Evolutionary conservation across 768 basidiomycete genomes (phyloP), one percentile per base, ranked within the genome.

Genomic region (Rhizopogon vinicolor): DNA sequence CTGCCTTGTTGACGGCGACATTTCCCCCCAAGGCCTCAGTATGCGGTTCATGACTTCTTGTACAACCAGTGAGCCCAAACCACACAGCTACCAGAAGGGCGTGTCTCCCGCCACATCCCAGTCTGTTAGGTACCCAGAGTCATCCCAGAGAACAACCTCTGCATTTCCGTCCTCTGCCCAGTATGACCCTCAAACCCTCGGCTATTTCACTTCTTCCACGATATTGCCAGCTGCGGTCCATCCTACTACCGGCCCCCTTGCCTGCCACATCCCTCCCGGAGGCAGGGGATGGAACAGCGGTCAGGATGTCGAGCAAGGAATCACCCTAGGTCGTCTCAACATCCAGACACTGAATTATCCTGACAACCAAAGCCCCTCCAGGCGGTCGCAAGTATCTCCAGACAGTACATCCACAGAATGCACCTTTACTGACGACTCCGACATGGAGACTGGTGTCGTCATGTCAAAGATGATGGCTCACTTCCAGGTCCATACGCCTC

Each of bases 401-500:
- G 65, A 58, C 16, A 70, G 70, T 43, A 58, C 66, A 31, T 65
- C 65, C 8, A 56, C 68, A 1, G 68, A 70, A 44, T 67, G 66
- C 35, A 61, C 66, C 41, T 70, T 63, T 13, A 58, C 55, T 48
- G 68, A 62, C 51, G 70, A 63, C 42, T 68, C 70, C 6, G 70
- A 67, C 40, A 52, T 35, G 39, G 66, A 67, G 25, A 70, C 68
- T 28, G 49, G 12, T 42, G 60, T 41, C 44, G 46, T 49, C 28
- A 71, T 72, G 64, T 70, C 57, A 1, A 70, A 67, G 49, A 65
- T 72, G 68, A 60, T 67, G 60, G 65, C 62, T 43, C 61, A 62
- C 49, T 72, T 72, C 18, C 68, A 70, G 51, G 41, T 70, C 22
- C 66, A 53, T 25, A 52, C 64, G 8, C 56, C 60, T 37, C 35